Conservation (phyloP, 73 alveolate genomes). For the Diophrys appendiculata region DNA sequence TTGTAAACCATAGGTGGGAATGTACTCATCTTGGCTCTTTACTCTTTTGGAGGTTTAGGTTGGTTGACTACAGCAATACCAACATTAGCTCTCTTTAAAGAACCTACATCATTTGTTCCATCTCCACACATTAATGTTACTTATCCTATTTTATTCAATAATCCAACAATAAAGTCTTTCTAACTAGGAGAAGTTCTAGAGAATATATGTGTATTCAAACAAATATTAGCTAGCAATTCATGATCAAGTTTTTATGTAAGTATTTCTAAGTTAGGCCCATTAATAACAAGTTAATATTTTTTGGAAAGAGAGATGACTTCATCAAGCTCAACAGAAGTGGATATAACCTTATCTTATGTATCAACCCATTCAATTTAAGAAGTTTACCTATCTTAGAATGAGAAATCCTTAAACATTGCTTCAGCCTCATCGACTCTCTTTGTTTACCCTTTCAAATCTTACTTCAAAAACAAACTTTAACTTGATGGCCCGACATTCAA, state of each 20-base stretch:
- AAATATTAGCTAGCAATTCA: conserved; percentile 48
- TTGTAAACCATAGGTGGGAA: conserved; percentile 9
- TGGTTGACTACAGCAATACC: conserved; percentile 94
- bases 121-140: conserved; percentile 98
- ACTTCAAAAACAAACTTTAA: not conserved
- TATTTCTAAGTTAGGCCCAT: conserved; percentile 30
- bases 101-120: conserved; percentile 98
- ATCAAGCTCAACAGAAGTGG: conserved; percentile 42
- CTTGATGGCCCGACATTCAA: conserved; percentile 57
- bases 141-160: conserved; percentile 80
- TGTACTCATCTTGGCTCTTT: conserved; percentile 34
- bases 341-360: conserved; percentile 47
- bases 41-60: conserved; percentile 77
- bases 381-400: not conserved
- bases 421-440: not conserved
- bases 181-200: conserved; percentile 93
- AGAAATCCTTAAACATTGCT: not conserved
- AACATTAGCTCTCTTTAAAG: conserved; percentile 88
- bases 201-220: conserved; percentile 74
- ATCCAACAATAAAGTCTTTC: conserved; percentile 86
- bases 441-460: too few species aligned
- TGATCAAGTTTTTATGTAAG: conserved; percentile 29
- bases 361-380: not conserved
- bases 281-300: conserved; percentile 4
- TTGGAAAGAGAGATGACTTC: conserved; percentile 60